phyloP scores from a whole-genome alignment of 2,329 filamentous ascomycete genomes.

The Xylaria sp. region DNA sequence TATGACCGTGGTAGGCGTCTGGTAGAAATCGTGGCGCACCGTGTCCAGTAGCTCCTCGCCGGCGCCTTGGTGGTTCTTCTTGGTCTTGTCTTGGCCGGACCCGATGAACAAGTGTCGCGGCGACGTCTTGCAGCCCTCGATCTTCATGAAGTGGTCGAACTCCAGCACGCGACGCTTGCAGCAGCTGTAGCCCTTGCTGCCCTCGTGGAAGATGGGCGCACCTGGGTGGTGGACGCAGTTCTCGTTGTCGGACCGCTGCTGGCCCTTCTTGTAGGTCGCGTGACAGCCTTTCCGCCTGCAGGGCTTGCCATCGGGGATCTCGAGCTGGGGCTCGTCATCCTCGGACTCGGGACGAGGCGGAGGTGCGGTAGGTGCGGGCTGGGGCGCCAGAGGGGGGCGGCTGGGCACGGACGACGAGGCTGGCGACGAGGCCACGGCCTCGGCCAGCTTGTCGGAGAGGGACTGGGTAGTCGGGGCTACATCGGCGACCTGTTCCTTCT shows the following conservation, averaged over 20 bases:
- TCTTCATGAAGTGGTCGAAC: conserved; percentile 98
- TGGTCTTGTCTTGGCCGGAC: conserved; percentile 69
- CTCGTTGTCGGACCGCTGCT: conserved; percentile 71
- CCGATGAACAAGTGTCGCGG: conserved; percentile 85
- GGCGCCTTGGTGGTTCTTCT: conserved; percentile 51
- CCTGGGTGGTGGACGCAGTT: conserved; percentile 91
- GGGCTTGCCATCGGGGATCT: conserved; percentile 77
- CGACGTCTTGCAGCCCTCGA: conserved; percentile 89
- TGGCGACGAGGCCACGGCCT: conserved; percentile 48
- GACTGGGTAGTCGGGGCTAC: conserved; percentile 53
- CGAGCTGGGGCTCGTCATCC: conserved; percentile 81
- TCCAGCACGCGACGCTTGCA: conserved; percentile 95
- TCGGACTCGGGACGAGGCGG: conserved; percentile 81
- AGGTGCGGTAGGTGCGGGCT: conserved; percentile 62
- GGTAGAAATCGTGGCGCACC: conserved; percentile 93
- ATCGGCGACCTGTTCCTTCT: conserved; percentile 63
- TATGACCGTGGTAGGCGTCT: conserved; percentile 85
- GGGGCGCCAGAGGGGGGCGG: conserved; percentile 56
- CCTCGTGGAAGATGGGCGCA: conserved; percentile 93
- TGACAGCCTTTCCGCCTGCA: conserved; percentile 85
- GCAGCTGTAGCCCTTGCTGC: conserved; percentile 96
- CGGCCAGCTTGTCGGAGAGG: conserved; percentile 56
- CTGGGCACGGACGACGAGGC: conserved; percentile 49
- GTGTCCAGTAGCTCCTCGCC: conserved; percentile 82
- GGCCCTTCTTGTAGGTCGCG: conserved; percentile 69